These are phyloP conservation scores for Phytophthora kernoviae DNA, from an alignment of 352 stramenopile genomes.

Conservation along the genomic window DNA sequence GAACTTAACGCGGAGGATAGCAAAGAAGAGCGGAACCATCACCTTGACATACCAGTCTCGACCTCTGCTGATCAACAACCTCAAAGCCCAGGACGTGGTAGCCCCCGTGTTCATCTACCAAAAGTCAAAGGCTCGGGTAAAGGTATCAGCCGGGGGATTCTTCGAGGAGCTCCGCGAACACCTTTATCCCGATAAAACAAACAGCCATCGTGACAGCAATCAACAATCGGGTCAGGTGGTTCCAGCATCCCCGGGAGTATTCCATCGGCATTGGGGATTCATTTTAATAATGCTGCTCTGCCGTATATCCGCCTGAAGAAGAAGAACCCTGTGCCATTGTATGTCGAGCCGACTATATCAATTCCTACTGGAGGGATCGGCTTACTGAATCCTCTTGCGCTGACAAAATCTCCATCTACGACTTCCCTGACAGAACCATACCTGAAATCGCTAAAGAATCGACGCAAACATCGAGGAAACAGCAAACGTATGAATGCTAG, in stretches of 20 bases:
- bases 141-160: slow-evolving; percentile 17
- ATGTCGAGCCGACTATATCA: slow-evolving; percentile 23
- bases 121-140: slow-evolving; percentile 14
- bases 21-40: slow-evolving; percentile 1
- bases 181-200: slow-evolving; percentile 22
- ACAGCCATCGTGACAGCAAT: slow-evolving; percentile 18
- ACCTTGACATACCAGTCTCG: slow-evolving; percentile 13
- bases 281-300: slow-evolving; percentile 60
- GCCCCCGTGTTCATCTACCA: slow-evolving; percentile 13
- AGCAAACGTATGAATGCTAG: slow-evolving; percentile 7
- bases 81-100: slow-evolving; percentile 18
- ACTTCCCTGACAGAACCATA: slow-evolving; percentile 55
- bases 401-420: slow-evolving; percentile 8
- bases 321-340: slow-evolving; percentile 37
- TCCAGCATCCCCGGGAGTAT: slow-evolving; percentile 17
- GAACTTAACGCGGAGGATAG: slow-evolving; percentile 8
- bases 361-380: slow-evolving; percentile 7
- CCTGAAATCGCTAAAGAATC: slow-evolving; percentile 78
- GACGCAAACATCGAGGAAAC: slow-evolving; percentile 23
- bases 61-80: slow-evolving; percentile 4
- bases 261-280: slow-evolving; percentile 55
- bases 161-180: slow-evolving; percentile 33
- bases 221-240: slow-evolving; percentile 14
- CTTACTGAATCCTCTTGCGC: background rate
- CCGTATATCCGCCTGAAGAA: slow-evolving; percentile 80